These are phyloP conservation scores for Rhodotorula diobovata DNA, from an alignment of 768 basidiomycete species.

Conservation along the genomic window DNA sequence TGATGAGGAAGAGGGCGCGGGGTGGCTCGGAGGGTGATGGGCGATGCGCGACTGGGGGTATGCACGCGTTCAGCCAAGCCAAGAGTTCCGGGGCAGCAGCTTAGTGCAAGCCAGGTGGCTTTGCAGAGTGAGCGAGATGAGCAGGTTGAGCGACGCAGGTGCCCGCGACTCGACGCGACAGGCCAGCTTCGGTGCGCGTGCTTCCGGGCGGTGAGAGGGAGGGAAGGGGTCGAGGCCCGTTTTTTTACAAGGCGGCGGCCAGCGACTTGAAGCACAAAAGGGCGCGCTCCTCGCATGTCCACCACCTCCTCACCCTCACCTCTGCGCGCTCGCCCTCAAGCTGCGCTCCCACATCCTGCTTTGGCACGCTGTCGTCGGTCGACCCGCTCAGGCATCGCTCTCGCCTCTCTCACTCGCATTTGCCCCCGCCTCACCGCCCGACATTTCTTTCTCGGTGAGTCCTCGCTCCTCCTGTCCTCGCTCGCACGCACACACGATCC, in stretches of 20 bases:
- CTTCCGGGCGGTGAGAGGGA: too few relatives aligned
- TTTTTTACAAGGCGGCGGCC: neutral
- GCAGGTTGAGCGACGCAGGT: neutral
- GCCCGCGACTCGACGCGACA: too few relatives aligned
- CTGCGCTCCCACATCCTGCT: neutral
- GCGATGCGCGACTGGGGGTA: neutral
- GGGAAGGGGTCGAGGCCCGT: neutral
- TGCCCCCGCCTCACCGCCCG: too few relatives aligned
- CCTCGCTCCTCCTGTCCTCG: neutral
- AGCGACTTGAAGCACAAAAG: neutral
- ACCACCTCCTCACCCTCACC: neutral
- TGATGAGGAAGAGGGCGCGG: neutral
- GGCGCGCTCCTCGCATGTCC: neutral
- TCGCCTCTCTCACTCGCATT: neutral
- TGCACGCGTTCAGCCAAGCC: too few relatives aligned
- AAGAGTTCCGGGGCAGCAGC: too few relatives aligned
- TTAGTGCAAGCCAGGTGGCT: too few relatives aligned
- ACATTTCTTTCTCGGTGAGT: neutral
- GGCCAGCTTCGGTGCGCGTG: too few relatives aligned
- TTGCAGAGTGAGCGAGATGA: too few relatives aligned
- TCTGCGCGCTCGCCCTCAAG: neutral
- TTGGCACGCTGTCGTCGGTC: neutral
- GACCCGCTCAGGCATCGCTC: neutral
- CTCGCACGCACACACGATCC: neutral
- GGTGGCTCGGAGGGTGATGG: too few relatives aligned